Base-by-base conservation (phyloP, 73 alveolate genomes). In the Halteria grandinella region DNA sequence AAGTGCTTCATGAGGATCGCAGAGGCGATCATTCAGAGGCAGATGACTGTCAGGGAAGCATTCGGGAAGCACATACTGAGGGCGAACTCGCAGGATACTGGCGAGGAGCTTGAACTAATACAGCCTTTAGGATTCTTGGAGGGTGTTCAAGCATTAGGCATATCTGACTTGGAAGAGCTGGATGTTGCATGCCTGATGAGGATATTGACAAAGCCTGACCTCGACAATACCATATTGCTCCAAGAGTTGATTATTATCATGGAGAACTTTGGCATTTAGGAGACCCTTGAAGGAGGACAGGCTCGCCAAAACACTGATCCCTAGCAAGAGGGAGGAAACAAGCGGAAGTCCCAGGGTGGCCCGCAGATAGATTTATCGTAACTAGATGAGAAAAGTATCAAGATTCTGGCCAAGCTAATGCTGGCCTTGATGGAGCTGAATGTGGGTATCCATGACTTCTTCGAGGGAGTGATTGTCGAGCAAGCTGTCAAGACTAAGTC, bases 251-350 rank as follows among this genome's bases (percentile, higher is more conserved):
- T 48, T 10, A 66, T 72, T 0, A 72, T 72, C 36, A 72, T 72
- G 85, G 85, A 72, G 63, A 72, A 72, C 63, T 72, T 72, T 24
- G 85, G 85, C 23, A 72, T 72, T 36, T n/a, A n/a, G n/a, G n/a
- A n/a, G n/a, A n/a, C n/a, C n/a, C n/a, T n/a, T n/a, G n/a, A n/a
- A n/a, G n/a, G n/a, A n/a, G n/a, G n/a, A n/a, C n/a, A n/a, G n/a
- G n/a, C n/a, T n/a, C n/a, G n/a, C n/a, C n/a, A n/a, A n/a, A n/a
- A n/a, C n/a, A n/a, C n/a, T n/a, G n/a, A n/a, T n/a, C n/a, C n/a
- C n/a, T n/a, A n/a, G n/a, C n/a, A n/a, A n/a, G n/a, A n/a, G n/a
- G n/a, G n/a, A n/a, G n/a, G n/a, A n/a, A n/a, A n/a, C n/a, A n/a
- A n/a, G n/a, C n/a, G n/a, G n/a, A n/a, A n/a, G 18, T 15, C 8